phyloP scores from a whole-genome alignment of 257 asterid species.

The Nicotiana benthamiana region DNA sequence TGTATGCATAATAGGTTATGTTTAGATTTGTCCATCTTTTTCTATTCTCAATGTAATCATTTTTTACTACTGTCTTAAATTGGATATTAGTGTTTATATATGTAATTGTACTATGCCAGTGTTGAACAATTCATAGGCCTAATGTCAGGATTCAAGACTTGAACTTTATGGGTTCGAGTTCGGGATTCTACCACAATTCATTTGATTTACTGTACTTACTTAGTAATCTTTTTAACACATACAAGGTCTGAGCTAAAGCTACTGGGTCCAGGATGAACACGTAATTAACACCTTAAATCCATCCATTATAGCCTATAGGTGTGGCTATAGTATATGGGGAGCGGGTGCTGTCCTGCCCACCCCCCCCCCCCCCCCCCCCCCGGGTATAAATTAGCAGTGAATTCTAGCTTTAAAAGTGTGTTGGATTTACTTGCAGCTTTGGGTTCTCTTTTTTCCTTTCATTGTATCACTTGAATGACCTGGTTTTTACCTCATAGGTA shows the following conservation, averaged over 20 bases:
- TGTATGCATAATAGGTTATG: not conserved
- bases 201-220: too few species aligned
- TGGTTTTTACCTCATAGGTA: conserved; percentile 33
- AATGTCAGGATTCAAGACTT: too few species aligned
- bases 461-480: not conserved
- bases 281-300: too few species aligned
- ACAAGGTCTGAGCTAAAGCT: too few species aligned
- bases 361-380: too few species aligned
- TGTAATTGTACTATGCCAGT: not conserved
- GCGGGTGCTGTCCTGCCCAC: not conserved
- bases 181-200: too few species aligned
- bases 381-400: not conserved
- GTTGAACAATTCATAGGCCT: not conserved
- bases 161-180: too few species aligned
- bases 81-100: not conserved
- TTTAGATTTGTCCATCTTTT: not conserved
- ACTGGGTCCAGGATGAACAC: too few species aligned
- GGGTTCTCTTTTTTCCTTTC: not conserved
- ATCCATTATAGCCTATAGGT: not conserved
- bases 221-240: too few species aligned
- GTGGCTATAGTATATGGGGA: not conserved
- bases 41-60: not conserved
- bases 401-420: not conserved
- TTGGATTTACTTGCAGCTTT: not conserved
- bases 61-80: not conserved